Percentiles rank a stretch among this genome's conserved stretches.
These are phyloP conservation scores for Neonectria punicea DNA, from an alignment of 2,329 filamentous ascomycete genomes.

Conservation along the genomic window DNA sequence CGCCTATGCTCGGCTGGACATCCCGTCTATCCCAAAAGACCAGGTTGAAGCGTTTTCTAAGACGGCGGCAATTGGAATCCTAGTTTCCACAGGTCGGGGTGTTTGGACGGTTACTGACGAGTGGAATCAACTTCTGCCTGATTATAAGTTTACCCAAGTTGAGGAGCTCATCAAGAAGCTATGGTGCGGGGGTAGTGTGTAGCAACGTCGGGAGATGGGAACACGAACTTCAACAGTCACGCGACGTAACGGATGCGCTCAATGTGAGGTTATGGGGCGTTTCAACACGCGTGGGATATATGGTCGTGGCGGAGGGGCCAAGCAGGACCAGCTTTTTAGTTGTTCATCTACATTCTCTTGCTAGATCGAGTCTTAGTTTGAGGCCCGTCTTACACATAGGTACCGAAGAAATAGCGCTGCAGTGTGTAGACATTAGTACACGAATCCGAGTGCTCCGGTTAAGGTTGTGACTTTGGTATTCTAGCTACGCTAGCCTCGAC, in stretches of 20 bases:
- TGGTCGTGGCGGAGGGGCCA: not conserved
- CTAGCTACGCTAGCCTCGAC: too few relatives aligned
- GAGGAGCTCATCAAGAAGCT: constrained; percentile 54
- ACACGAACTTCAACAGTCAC: not conserved
- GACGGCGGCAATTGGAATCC: constrained; percentile 46
- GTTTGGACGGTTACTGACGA: constrained; percentile 54
- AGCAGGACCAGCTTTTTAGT: too few relatives aligned
- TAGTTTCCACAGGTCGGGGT: constrained; percentile 49
- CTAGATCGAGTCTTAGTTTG: too few relatives aligned
- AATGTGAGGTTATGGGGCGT: not conserved
- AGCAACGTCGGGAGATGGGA: not conserved
- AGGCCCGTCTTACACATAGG: too few relatives aligned
- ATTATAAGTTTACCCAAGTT: constrained; percentile 53
- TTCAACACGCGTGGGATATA: not conserved
- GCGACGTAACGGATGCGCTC: not conserved
- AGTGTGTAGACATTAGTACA: too few relatives aligned
- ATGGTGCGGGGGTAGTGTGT: not conserved
- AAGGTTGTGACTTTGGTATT: too few relatives aligned
- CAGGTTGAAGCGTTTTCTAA: constrained; percentile 37
- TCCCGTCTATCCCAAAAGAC: constrained; percentile 35
- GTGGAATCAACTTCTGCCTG: constrained; percentile 57
- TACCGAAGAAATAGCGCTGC: too few relatives aligned
- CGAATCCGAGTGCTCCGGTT: too few relatives aligned
- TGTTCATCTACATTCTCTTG: too few relatives aligned
- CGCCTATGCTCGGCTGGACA: constrained; percentile 19